Percentiles rank a stretch among this genome's conserved stretches.
phyloP scores from a whole-genome alignment of 176 grass and related monocot genomes.

The barley (Hordeum vulgare) region MorexV3_pseudomolecules_assembly NC_058519.1:57068853-57069352 shows the following conservation, averaged over 20 bases:
- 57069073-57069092: slow-evolving; percentile 45
- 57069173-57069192: slow-evolving; percentile 47
- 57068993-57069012: slow-evolving; percentile 58
- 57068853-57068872: slow-evolving; percentile 87
- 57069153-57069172: slow-evolving; percentile 66
- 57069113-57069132: slow-evolving; percentile 65
- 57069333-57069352: background rate
- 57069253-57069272: background rate
- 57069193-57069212: background rate
- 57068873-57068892: slow-evolving; percentile 52
- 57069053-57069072: slow-evolving; percentile 60
- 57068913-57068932: background rate
- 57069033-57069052: slow-evolving; percentile 39
- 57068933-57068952: background rate
- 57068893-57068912: slow-evolving; percentile 44
- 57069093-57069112: slow-evolving; percentile 70
- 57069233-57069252: background rate
- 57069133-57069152: slow-evolving; percentile 67
- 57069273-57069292: background rate
- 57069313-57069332: background rate
- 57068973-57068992: background rate
- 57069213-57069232: background rate
- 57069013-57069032: slow-evolving; percentile 33
- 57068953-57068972: background rate
- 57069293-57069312: background rate